Conservation (phyloP, 2,329 filamentous ascomycete genomes). For the Thielaviopsis musarum region DNA sequence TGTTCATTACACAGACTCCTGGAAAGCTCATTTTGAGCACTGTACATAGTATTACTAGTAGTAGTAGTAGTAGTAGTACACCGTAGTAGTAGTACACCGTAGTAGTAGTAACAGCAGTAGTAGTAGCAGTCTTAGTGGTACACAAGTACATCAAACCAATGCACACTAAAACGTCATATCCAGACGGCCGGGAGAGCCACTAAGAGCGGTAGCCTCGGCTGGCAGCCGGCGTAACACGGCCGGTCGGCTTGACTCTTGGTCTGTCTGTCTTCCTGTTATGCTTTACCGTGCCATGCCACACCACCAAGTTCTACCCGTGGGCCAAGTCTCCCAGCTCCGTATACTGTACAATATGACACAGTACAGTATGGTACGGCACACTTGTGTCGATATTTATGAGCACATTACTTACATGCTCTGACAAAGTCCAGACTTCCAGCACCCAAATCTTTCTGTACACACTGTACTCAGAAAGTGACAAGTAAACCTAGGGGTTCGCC, state of each 20-base stretch:
- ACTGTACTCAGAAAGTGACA: neutral
- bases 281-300: neutral
- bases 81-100: too few relatives aligned
- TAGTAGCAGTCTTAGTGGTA: too few relatives aligned
- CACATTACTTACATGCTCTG: neutral
- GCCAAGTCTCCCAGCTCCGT: neutral
- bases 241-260: neutral
- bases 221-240: neutral
- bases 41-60: too few relatives aligned
- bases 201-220: neutral
- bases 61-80: too few relatives aligned
- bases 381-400: neutral
- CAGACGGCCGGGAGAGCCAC: neutral
- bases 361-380: neutral
- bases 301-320: neutral
- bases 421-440: neutral
- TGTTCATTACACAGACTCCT: too few relatives aligned
- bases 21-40: too few relatives aligned
- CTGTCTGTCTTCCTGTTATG: neutral
- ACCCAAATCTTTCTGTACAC: neutral
- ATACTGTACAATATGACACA: neutral
- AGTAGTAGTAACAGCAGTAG: too few relatives aligned
- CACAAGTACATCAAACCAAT: too few relatives aligned
- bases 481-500: neutral
- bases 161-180: neutral